These are phyloP conservation scores for Gynostemma pentaphyllum DNA, from an alignment of 306 rosid species.

Conservation along the genomic window DNA sequence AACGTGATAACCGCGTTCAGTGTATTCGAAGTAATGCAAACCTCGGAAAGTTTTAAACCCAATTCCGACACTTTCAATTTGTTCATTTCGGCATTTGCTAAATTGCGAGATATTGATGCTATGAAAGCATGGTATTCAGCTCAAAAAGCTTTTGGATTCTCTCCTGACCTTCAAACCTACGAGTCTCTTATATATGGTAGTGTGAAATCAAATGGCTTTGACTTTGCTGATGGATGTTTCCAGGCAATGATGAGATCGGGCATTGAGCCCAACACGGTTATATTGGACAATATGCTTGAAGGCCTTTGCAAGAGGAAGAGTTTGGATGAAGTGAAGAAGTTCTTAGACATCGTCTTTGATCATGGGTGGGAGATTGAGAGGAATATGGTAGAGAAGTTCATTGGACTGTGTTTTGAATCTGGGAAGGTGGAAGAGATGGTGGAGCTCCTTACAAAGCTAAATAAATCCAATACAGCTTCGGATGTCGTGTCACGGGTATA, in stretches of 20 bases:
- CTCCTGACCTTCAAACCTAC: conserved; percentile 31
- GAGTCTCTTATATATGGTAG: conserved; percentile 40
- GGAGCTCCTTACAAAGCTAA: background rate
- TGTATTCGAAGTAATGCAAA: conserved; percentile 57
- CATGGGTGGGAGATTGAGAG: conserved; percentile 26
- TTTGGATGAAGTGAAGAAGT: conserved; percentile 23
- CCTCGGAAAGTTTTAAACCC: conserved; percentile 40
- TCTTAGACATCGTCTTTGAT: conserved; percentile 25
- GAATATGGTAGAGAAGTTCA: conserved; percentile 30
- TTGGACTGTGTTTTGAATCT: conserved; percentile 23
- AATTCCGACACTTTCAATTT: conserved; percentile 31
- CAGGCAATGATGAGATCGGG: conserved; percentile 34
- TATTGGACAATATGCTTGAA: conserved; percentile 39
- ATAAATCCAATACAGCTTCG: background rate
- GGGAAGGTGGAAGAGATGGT: background rate
- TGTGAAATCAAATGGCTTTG: conserved; percentile 29
- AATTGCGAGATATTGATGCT: conserved; percentile 29
- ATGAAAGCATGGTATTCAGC: conserved; percentile 56
- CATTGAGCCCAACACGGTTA: conserved; percentile 28
- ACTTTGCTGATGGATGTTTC: conserved; percentile 27
- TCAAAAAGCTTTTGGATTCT: conserved; percentile 33
- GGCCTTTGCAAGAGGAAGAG: conserved; percentile 39
- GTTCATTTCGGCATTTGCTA: conserved; percentile 37
- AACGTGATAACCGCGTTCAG: conserved; percentile 38
- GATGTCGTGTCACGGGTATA: background rate